Percentiles rank a stretch among this genome's conserved stretches.
Evolutionary conservation across 768 basidiomycete genomes (phyloP).

Genomic region (Plicaturopsis crispa): DNA sequence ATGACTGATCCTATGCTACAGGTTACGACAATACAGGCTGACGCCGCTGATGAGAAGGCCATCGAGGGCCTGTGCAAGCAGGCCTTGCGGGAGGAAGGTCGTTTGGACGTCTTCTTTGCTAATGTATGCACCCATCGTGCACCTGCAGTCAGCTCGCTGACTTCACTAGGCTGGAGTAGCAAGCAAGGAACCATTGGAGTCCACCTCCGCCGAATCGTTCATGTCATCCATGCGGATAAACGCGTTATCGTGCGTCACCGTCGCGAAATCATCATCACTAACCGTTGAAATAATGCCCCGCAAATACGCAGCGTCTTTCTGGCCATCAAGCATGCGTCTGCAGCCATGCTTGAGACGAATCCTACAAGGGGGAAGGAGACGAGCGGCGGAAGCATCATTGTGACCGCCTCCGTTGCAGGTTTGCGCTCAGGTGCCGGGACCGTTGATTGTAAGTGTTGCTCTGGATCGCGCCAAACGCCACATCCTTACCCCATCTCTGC

Average conservation of each 20-base stretch:
- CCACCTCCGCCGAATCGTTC: conserved; percentile 57
- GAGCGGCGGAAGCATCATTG: conserved; percentile 75
- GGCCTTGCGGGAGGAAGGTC: conserved; percentile 74
- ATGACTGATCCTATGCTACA: conserved; percentile 21
- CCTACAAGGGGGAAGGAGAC: conserved; percentile 58
- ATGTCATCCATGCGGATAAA: conserved; percentile 79
- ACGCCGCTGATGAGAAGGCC: conserved; percentile 73
- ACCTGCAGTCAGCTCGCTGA: neutral
- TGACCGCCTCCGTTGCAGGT: conserved; percentile 84
- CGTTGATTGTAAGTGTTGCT: conserved; percentile 57
- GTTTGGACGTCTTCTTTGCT: conserved; percentile 91
- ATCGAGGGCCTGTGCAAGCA: conserved; percentile 63
- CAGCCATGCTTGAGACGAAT: conserved; percentile 69
- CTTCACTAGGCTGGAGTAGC: conserved; percentile 59
- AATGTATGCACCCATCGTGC: conserved; percentile 47
- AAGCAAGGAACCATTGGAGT: conserved; percentile 32
- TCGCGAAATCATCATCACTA: neutral
- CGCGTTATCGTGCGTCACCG: conserved; percentile 39
- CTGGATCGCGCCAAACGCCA: conserved; percentile 7
- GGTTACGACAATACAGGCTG: conserved; percentile 74
- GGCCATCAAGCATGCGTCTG: conserved; percentile 80
- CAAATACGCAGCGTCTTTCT: conserved; percentile 65
- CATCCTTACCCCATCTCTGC: conserved; percentile 14
- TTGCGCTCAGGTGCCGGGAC: conserved; percentile 77
- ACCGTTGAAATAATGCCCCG: neutral